Evolutionary conservation across 345 rosid species (phyloP), one percentile per base, ranked within the genome.

Genomic region (Pistacia integerrima): DNA sequence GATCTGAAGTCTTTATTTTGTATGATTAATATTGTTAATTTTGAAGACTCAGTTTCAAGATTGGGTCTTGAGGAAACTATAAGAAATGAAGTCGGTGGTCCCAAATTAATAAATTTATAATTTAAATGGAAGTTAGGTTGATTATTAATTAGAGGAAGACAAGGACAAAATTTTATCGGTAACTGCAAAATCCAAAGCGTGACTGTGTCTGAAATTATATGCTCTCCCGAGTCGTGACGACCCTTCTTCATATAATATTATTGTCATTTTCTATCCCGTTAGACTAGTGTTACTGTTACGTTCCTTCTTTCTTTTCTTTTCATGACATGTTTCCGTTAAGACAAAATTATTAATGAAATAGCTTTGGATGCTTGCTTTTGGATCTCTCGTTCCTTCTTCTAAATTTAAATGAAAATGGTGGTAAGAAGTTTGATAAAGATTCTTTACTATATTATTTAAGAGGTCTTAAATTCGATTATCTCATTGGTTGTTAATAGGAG

Each of bases 341-440:
- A 58, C 0, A 20, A 18, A 56, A 56, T 56, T 16, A 57, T 36
- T 8, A 30, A 33, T 17, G 5, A 64, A 17, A 52, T 20, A 17
- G 52, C 64, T 22, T 65, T 55, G 77, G 77, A 67, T 67, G 57
- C 58, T 67, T 20, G 36, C 58, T 22, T 67, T 49, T 14, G 71
- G 71, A 48, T 49, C 12, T 49, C 6, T n/a, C 48, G 38, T 14
- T 62, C 41, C 33, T 41, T 2, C n/a, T 33, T 62, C 22, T 22
- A 22, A 22, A 22, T 22, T 22, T 22, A 22, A 22, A 22, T 22
- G 0, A 22, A 22, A 22, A 22, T 22, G 22, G 0, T 22, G 22
- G 0, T 22, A 22, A 22, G 22, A 0, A 22, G 22, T 22, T 22
- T 22, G 22, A 22, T 22, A 22, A 22, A 22, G 22, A 22, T 0